phyloP scores from a whole-genome alignment of 2,329 filamentous ascomycete species.

The Xylaria sp. region DNA sequence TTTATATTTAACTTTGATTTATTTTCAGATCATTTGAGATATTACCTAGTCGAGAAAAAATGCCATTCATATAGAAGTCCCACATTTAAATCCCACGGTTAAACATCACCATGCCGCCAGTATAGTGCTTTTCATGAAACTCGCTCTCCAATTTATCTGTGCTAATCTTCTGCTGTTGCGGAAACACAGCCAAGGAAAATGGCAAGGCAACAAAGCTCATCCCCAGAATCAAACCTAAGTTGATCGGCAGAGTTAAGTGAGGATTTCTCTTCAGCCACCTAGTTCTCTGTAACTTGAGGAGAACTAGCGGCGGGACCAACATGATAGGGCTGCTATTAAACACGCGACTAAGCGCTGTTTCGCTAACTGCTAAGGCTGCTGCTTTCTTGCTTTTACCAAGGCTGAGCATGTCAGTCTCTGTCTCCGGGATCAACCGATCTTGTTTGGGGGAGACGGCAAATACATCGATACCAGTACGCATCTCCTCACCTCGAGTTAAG shows the following conservation, averaged over 20 bases:
- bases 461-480: slow-evolving; percentile 89
- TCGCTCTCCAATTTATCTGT: not conserved
- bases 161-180: not conserved
- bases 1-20: not conserved
- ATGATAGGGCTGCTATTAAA: slow-evolving; percentile 96
- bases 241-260: slow-evolving; percentile 79
- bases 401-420: slow-evolving; percentile 71
- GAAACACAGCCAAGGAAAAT: not conserved
- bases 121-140: not conserved
- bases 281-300: slow-evolving; percentile 84
- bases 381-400: slow-evolving; percentile 90
- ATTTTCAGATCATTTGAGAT: not conserved
- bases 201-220: not conserved
- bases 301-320: slow-evolving; percentile 89
- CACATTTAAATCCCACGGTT: not conserved
- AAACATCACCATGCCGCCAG: not conserved
- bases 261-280: slow-evolving; percentile 84
- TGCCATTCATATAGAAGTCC: not conserved
- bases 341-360: slow-evolving; percentile 91
- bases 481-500: slow-evolving; percentile 96
- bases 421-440: slow-evolving; percentile 61
- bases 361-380: slow-evolving; percentile 86
- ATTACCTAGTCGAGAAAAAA: not conserved
- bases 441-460: slow-evolving; percentile 82
- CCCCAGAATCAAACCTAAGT: slow-evolving; percentile 52